Evolutionary conservation across 257 asterid species (phyloP).

Genomic region (Cruciata laevipes): DNA sequence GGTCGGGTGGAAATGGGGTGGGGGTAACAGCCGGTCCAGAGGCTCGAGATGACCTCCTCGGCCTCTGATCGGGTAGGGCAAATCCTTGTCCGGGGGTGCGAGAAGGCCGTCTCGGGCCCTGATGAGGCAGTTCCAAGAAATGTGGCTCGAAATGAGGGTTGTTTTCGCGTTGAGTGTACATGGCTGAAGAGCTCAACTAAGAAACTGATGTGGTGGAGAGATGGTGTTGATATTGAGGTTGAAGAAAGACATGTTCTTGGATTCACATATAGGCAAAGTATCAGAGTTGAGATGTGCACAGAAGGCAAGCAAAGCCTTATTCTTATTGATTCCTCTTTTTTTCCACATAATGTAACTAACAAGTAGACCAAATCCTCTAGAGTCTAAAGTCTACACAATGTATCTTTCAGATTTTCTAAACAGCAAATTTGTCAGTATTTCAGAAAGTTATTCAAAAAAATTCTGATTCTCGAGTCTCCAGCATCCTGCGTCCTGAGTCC

Average conservation of each 20-base stretch:
- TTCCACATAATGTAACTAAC: background rate
- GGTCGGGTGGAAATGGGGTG: background rate
- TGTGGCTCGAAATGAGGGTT: conserved; percentile 40
- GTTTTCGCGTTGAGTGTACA: conserved; percentile 21
- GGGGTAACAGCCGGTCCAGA: background rate
- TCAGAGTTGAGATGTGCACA: background rate
- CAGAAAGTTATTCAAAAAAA: background rate
- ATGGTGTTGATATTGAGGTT: conserved; percentile 5
- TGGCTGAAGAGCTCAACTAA: conserved; percentile 5
- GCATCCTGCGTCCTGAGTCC: background rate
- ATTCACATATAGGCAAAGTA: background rate
- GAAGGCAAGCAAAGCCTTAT: conserved; percentile 1
- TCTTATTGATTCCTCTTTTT: background rate
- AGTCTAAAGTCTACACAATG: background rate
- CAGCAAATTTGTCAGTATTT: background rate
- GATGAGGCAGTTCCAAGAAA: conserved; percentile 12
- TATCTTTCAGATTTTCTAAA: background rate
- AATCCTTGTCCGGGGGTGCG: background rate
- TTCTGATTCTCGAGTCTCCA: background rate
- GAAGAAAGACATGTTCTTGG: background rate
- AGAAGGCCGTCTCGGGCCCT: conserved; percentile 3
- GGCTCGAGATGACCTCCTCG: background rate
- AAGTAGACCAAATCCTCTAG: background rate
- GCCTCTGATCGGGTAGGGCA: background rate
- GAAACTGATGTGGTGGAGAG: conserved; percentile 3